Conservation (phyloP, 2,329 filamentous ascomycete species). For the Apiospora aurea region DNA sequence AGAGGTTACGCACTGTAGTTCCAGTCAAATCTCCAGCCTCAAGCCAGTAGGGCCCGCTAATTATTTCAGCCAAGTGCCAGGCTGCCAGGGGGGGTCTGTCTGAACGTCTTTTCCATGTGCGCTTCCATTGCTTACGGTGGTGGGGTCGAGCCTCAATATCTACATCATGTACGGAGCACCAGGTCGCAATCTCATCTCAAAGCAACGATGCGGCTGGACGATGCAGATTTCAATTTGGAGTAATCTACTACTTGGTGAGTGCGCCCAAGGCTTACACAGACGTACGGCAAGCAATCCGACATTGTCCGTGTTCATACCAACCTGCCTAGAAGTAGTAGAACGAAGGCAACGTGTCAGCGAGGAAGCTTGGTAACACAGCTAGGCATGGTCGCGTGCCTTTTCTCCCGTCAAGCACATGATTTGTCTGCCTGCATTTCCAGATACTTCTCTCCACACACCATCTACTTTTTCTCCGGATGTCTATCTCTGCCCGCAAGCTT, state of each 20-base stretch:
- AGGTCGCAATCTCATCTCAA: background rate
- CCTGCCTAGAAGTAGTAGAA: background rate
- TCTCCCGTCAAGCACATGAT: background rate
- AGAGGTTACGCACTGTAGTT: conserved; percentile 14
- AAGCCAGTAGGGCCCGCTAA: conserved; percentile 10
- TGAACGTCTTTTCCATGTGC: background rate
- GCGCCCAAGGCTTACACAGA: background rate
- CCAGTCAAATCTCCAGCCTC: conserved; percentile 11
- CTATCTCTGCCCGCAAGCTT: background rate
- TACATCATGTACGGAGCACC: background rate
- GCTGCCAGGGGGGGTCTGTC: background rate
- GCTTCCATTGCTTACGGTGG: background rate
- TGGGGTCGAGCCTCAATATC: background rate
- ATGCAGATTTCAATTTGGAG: background rate
- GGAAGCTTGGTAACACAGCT: conserved; percentile 1
- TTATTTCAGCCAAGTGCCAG: conserved; percentile 2
- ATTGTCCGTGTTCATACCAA: background rate
- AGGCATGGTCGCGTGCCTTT: background rate
- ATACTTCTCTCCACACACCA: background rate
- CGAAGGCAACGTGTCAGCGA: conserved; percentile 5
- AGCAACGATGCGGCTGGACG: background rate
- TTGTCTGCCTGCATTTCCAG: background rate
- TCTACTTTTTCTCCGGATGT: background rate
- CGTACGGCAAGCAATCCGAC: background rate
- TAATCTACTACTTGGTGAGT: background rate